Evolutionary conservation across 2,329 filamentous ascomycete species (phyloP).

Genomic region (Fusarium mexicanum): DNA sequence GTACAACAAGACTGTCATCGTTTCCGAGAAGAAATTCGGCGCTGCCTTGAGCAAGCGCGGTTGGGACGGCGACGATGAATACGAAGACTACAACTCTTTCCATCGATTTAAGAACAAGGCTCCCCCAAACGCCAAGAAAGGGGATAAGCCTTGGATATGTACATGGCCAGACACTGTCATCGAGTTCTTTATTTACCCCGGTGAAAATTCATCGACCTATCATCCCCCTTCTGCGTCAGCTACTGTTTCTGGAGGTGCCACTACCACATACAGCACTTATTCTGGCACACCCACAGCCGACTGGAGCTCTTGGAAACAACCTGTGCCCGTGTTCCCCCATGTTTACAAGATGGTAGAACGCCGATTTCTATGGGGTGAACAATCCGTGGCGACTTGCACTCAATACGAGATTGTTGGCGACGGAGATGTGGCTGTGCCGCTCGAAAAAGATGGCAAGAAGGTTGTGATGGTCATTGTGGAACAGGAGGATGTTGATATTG

Average conservation of each 20-base stretch:
- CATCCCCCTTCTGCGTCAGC: conserved; percentile 8
- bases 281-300: neutral
- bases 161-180: conserved; percentile 65
- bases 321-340: conserved; percentile 56
- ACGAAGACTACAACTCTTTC: conserved; percentile 23
- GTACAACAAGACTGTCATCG: conserved; percentile 67
- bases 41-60: conserved; percentile 43
- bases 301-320: conserved; percentile 2
- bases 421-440: conserved; percentile 36
- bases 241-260: neutral
- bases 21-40: conserved; percentile 55
- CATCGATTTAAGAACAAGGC: conserved; percentile 32
- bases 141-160: conserved; percentile 68
- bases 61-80: conserved; percentile 30
- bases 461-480: conserved; percentile 59
- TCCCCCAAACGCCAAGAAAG: conserved; percentile 48
- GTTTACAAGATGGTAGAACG: conserved; percentile 66
- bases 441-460: conserved; percentile 47
- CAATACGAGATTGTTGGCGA: conserved; percentile 58
- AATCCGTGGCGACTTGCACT: conserved; percentile 55
- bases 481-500: conserved; percentile 9
- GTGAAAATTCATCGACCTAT: conserved; percentile 53
- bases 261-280: conserved; percentile 20
- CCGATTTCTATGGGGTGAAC: conserved; percentile 49
- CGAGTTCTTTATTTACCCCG: conserved; percentile 66